phyloP scores from a whole-genome alignment of 306 rosid species.

The Trifolium dubium region DNA sequence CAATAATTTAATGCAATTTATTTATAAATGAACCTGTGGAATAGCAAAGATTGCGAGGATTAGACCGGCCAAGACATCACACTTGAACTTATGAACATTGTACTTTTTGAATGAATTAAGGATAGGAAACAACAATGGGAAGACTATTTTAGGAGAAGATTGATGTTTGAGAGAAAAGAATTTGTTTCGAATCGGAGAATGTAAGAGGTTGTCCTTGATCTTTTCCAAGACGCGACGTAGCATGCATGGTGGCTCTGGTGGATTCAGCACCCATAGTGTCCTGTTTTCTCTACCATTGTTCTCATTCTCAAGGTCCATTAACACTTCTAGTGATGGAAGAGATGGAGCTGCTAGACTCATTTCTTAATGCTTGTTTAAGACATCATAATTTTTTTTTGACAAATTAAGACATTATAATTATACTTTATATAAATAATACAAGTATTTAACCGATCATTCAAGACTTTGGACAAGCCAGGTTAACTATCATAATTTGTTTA shows the following conservation, averaged over 20 bases:
- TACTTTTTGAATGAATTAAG: constrained; percentile 56
- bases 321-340: constrained; percentile 27
- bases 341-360: not conserved
- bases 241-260: constrained; percentile 66
- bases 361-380: not conserved
- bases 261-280: constrained; percentile 60
- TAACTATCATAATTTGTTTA: constrained; percentile 8
- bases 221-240: constrained; percentile 46
- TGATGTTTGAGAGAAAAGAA: constrained; percentile 46
- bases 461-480: not conserved
- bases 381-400: not conserved
- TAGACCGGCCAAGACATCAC: constrained; percentile 70
- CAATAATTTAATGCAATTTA: no score
- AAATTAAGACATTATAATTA: constrained; percentile 2
- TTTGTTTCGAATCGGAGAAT: constrained; percentile 1
- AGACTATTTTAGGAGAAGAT: constrained; percentile 21
- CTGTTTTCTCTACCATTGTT: constrained; percentile 40
- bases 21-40: constrained; percentile 61
- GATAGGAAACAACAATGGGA: constrained; percentile 55
- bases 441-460: constrained; percentile 4
- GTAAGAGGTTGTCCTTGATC: constrained; percentile 35
- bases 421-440: constrained; percentile 1
- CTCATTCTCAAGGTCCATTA: constrained; percentile 48
- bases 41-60: constrained; percentile 76
- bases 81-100: constrained; percentile 46